Evolutionary conservation across 768 basidiomycete species (phyloP).

Genomic region (Mycena sanguinolenta): DNA sequence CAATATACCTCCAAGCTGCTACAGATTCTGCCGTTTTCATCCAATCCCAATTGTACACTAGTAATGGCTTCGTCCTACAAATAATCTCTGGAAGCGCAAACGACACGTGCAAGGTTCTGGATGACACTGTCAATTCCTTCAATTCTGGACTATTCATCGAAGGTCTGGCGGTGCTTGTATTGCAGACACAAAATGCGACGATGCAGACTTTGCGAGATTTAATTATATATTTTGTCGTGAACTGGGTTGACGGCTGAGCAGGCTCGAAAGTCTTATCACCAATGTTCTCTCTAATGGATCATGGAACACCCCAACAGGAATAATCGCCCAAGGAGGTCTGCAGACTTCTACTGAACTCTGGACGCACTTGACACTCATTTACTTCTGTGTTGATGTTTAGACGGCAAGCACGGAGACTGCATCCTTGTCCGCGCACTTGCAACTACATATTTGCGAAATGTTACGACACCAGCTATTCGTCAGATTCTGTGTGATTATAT

Average conservation of each 20-base stretch:
- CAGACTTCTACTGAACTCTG: background rate
- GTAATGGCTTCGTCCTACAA: background rate
- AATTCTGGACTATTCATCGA: conserved; percentile 34
- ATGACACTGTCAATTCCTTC: background rate
- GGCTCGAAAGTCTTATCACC: background rate
- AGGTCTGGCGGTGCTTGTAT: conserved; percentile 29
- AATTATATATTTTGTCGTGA: background rate
- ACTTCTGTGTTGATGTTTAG: background rate
- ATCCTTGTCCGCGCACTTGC: conserved; percentile 20
- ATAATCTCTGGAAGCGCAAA: conserved; percentile 16
- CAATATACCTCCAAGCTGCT: conserved; percentile 23
- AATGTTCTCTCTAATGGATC: background rate
- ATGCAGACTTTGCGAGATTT: conserved; percentile 21
- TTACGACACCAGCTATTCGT: conserved; percentile 11
- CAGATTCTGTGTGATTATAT: conserved; percentile 20
- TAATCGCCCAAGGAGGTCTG: background rate
- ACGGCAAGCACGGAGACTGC: conserved; percentile 1
- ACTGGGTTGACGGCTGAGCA: background rate
- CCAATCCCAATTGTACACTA: conserved; percentile 25
- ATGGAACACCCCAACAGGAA: background rate
- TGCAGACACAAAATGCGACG: conserved; percentile 9
- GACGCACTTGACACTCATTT: background rate
- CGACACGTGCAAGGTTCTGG: conserved; percentile 17
- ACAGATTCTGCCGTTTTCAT: conserved; percentile 20
- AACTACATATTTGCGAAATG: conserved; percentile 27